These are phyloP conservation scores for Globisporangium iwayamae DNA, from an alignment of 352 stramenopile genomes.

Conservation along the genomic window DNA sequence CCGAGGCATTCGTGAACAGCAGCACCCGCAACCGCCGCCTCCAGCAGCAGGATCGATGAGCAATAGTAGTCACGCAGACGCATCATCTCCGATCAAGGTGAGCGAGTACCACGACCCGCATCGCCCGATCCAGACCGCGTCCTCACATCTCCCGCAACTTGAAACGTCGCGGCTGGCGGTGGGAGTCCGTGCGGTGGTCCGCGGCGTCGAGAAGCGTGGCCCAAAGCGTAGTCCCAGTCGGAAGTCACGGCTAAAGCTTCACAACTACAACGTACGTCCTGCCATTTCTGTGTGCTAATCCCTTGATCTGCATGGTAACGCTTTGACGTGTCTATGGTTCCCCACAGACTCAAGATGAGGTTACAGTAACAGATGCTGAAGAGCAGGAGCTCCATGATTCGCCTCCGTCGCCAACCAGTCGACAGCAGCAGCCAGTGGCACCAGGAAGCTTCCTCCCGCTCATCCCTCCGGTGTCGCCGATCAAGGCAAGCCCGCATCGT, in stretches of 20 bases:
- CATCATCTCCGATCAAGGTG: constrained; percentile 9
- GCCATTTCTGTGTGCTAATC: neutral
- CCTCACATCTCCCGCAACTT: constrained; percentile 42
- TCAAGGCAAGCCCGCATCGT: constrained; percentile 38
- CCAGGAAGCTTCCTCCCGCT: constrained; percentile 20
- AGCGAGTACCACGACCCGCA: neutral
- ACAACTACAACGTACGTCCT: constrained; percentile 54
- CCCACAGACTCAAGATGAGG: neutral
- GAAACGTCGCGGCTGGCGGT: constrained; percentile 49
- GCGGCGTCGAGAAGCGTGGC: constrained; percentile 46
- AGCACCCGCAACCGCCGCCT: neutral
- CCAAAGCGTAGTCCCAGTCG: constrained; percentile 44
- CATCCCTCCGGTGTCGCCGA: constrained; percentile 50
- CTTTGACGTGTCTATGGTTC: neutral
- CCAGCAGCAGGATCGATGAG: neutral
- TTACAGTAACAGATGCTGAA: neutral
- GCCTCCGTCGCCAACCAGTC: constrained; percentile 4
- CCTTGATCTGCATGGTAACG: neutral
- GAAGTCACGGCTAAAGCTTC: constrained; percentile 48
- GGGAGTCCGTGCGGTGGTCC: constrained; percentile 49
- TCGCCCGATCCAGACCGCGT: constrained; percentile 30
- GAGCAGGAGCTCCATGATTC: constrained; percentile 1
- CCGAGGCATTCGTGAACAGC: constrained; percentile 1
- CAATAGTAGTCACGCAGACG: neutral
- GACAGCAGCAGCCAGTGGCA: neutral